These are phyloP conservation scores for Brachypodium distachyon DNA, from an alignment of 202 grass and related monocot species.

Conservation along the genomic window DNA sequence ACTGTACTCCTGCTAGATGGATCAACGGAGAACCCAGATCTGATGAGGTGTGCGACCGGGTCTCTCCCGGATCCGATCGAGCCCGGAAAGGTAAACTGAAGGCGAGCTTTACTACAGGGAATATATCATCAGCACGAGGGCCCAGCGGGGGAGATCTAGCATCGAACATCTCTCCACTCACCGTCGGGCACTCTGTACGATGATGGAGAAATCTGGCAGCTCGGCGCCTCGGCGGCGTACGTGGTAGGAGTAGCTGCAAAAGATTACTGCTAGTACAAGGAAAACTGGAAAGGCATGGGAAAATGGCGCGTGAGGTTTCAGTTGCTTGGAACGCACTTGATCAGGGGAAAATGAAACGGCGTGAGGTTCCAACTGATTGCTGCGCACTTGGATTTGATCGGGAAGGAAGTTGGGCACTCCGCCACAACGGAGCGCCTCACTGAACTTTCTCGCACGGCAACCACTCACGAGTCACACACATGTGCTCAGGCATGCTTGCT, in stretches of 20 bases:
- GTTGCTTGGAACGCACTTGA: slow-evolving; percentile 19
- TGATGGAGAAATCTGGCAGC: neutral
- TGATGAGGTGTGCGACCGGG: neutral
- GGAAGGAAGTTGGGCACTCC: neutral
- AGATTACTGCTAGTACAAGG: neutral
- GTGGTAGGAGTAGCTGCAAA: neutral
- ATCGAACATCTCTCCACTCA: neutral
- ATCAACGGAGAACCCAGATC: neutral
- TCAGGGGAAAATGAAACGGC: neutral
- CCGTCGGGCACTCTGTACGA: neutral
- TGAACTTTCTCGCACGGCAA: neutral
- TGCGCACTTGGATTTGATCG: neutral
- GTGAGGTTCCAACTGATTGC: neutral
- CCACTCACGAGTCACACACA: neutral
- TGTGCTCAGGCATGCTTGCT: no score
- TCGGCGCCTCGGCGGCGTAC: no score
- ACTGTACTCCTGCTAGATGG: no score
- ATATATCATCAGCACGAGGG: neutral
- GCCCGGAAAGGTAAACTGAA: neutral
- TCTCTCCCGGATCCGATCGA: neutral
- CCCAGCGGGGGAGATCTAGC: neutral
- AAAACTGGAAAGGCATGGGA: neutral
- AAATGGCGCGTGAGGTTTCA: slow-evolving; percentile 5
- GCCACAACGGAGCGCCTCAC: neutral
- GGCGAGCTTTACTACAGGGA: neutral